Percentiles rank a stretch among this genome's conserved stretches.
Evolutionary conservation across 495 filamentous ascomycete species (phyloP).

Genomic region (Margaritispora aquatica): DNA sequence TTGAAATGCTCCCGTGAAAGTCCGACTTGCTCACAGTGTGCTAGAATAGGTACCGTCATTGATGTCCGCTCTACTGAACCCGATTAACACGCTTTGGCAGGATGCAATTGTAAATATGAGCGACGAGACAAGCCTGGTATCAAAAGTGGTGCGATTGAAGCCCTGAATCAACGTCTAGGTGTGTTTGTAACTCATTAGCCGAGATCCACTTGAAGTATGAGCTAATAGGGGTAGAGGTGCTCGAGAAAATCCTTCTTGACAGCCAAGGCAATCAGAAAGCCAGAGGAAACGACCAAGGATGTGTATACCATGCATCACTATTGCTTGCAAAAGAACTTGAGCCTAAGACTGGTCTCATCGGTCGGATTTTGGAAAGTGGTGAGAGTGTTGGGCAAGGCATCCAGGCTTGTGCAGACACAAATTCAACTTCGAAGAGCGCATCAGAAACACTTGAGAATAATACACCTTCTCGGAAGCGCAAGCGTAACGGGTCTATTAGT

Average conservation of each 20-base stretch:
- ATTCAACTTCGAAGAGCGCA: background rate
- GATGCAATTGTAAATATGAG: conserved; percentile 1
- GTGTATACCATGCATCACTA: conserved; percentile 3
- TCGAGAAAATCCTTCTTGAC: conserved; percentile 14
- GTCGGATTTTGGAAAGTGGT: background rate
- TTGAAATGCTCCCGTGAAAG: conserved; percentile 15
- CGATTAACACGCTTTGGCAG: conserved; percentile 1
- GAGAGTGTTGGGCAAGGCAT: background rate
- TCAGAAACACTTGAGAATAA: background rate
- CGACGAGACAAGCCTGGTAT: conserved; percentile 10
- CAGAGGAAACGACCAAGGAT: background rate
- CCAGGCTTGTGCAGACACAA: background rate
- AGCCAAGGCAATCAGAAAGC: conserved; percentile 7
- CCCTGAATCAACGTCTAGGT: conserved; percentile 11
- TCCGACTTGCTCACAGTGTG: conserved; percentile 11
- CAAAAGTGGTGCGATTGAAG: conserved; percentile 12
- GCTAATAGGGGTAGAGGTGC: conserved; percentile 4
- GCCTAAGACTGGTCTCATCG: background rate
- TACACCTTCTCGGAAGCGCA: conserved; percentile 1
- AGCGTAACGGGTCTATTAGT: background rate
- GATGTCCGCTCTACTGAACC: background rate
- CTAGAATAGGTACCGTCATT: conserved; percentile 1
- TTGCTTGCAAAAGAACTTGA: conserved; percentile 6
- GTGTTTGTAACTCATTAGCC: background rate
- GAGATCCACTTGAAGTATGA: background rate